Evolutionary conservation across 179 eudicot genomes (phyloP).

Genomic region (Heliamphora pulchella): DNA sequence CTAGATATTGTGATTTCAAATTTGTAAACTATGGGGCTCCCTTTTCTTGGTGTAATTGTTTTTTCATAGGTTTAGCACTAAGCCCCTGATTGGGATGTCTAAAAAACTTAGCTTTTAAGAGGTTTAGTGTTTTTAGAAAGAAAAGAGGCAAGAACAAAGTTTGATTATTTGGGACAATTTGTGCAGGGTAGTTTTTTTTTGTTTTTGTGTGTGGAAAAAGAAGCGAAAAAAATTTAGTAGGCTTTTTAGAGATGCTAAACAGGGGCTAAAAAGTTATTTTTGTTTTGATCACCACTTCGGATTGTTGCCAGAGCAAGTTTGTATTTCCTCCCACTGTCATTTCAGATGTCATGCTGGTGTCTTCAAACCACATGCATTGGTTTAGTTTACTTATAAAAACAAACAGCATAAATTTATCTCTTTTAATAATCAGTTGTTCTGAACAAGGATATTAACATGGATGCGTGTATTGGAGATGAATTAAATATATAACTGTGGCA

Average conservation of each 20-base stretch:
- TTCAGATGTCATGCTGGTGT: neutral
- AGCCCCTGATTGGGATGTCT: no score
- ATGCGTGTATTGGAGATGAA: neutral
- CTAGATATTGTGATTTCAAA: neutral
- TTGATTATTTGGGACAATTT: no score
- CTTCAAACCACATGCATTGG: neutral
- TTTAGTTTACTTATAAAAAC: no score
- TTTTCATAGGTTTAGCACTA: neutral
- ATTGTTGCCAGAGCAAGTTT: conserved; percentile 2
- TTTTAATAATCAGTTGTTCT: neutral
- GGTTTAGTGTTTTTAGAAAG: no score
- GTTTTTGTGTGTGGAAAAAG: no score
- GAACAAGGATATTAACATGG: neutral
- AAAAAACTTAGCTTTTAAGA: no score
- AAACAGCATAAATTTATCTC: neutral
- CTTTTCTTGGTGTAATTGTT: neutral
- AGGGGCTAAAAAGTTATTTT: neutral
- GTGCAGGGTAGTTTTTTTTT: no score
- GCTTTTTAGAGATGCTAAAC: no score
- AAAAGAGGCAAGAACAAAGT: no score
- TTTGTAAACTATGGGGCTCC: neutral
- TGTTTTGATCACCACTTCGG: neutral
- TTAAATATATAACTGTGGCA: neutral
- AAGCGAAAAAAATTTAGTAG: no score
- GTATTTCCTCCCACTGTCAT: neutral